phyloP scores from a whole-genome alignment of 345 rosid genomes.

The Atalantia buxifolia region DNA sequence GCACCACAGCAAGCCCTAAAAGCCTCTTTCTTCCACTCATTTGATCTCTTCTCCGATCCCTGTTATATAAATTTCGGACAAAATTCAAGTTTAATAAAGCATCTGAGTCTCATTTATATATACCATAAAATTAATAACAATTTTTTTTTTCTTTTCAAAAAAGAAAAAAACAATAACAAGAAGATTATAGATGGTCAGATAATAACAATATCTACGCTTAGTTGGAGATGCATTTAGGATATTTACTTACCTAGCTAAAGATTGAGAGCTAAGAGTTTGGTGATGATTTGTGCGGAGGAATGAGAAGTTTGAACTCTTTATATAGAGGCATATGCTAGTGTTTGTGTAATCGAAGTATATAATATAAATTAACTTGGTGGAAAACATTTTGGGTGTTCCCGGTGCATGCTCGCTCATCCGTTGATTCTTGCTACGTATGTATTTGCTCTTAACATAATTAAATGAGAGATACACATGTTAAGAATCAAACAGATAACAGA shows the following conservation, averaged over 20 bases:
- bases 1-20: constrained; percentile 17
- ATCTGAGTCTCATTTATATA: too few relatives aligned
- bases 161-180: too few relatives aligned
- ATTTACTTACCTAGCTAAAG: neutral
- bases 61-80: neutral
- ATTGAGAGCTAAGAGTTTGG: neutral
- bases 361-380: neutral
- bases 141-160: neutral
- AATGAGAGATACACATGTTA: neutral
- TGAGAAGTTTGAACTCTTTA: neutral
- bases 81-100: neutral
- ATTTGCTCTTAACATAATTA: neutral
- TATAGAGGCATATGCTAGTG: constrained; percentile 1
- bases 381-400: neutral
- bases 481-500: neutral
- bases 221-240: neutral
- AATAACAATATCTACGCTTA: neutral
- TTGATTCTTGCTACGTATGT: neutral
- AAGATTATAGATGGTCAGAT: neutral
- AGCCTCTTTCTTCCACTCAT: constrained; percentile 21
- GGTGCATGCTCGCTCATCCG: neutral
- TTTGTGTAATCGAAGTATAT: neutral
- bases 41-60: neutral
- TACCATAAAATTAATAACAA: too few relatives aligned
- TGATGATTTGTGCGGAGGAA: neutral